Evolutionary conservation across 192 early-diverging fungal genomes (phyloP).

Genomic region (Coemansia sp.): DNA sequence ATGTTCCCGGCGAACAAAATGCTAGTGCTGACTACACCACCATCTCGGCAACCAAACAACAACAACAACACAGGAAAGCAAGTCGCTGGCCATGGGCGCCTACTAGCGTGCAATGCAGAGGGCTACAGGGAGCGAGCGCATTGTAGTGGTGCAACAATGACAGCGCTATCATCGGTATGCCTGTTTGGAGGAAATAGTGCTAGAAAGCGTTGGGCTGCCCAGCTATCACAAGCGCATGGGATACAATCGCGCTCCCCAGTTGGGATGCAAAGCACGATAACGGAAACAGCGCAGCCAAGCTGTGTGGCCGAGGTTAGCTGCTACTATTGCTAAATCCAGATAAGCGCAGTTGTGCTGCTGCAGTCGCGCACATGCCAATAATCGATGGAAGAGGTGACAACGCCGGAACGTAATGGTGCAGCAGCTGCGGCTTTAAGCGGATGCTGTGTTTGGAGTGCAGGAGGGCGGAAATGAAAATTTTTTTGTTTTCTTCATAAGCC

Average conservation of each 20-base stretch:
- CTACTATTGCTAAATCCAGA: constrained; percentile 11
- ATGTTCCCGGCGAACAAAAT: no score
- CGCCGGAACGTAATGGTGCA: neutral
- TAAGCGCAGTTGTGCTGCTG: neutral
- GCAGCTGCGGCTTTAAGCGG: neutral
- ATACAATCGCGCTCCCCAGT: neutral
- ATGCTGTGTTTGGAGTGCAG: constrained; percentile 1
- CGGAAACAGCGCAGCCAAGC: neutral
- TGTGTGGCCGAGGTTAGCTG: neutral
- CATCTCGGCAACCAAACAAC: neutral
- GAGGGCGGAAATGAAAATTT: constrained; percentile 2
- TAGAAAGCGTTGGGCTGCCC: neutral
- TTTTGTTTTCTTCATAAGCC: constrained; percentile 1
- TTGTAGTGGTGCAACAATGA: constrained; percentile 1
- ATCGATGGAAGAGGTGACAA: neutral
- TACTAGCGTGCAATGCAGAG: no score
- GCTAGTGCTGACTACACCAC: neutral
- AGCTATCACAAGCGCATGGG: neutral
- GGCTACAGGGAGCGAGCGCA: constrained; percentile 2
- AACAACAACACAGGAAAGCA: neutral
- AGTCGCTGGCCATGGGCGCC: neutral
- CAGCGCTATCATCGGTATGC: constrained; percentile 6
- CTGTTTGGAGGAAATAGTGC: constrained; percentile 5
- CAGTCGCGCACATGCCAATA: neutral
- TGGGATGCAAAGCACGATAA: neutral